These are phyloP conservation scores for Globisporangium acanthophoron DNA, from an alignment of 352 stramenopile genomes.

Conservation along the genomic window DNA sequence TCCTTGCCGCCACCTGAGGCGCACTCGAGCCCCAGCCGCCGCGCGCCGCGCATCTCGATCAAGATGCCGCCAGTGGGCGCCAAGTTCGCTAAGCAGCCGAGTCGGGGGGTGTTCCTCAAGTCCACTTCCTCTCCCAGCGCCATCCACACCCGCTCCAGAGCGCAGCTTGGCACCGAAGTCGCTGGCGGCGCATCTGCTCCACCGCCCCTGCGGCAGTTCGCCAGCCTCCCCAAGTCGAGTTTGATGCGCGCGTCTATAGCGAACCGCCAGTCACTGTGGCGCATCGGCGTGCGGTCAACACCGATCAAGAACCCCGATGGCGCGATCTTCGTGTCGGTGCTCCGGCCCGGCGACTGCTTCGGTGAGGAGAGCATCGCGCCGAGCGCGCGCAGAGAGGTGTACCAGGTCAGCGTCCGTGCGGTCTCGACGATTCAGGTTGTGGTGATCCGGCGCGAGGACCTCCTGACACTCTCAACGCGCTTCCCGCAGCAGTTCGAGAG, in stretches of 20 bases:
- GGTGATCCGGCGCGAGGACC: slow-evolving; percentile 39
- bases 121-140: background rate
- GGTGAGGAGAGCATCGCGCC: slow-evolving; percentile 48
- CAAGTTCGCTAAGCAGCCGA: slow-evolving; percentile 4
- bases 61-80: background rate
- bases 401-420: slow-evolving; percentile 53
- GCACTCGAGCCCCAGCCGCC: background rate
- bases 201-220: background rate
- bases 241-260: background rate
- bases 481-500: slow-evolving; percentile 35
- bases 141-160: background rate
- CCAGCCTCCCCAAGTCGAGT: background rate
- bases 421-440: slow-evolving; percentile 43
- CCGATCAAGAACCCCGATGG: background rate
- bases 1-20: background rate
- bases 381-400: slow-evolving; percentile 21
- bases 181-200: background rate
- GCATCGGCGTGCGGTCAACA: background rate
- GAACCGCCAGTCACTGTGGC: slow-evolving; percentile 4
- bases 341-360: slow-evolving; percentile 56
- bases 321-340: slow-evolving; percentile 40
- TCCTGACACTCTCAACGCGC: slow-evolving; percentile 27
- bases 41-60: background rate
- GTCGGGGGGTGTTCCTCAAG: background rate
- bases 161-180: no score